Evolutionary conservation across 2,329 filamentous ascomycete genomes (phyloP).

Genomic region (Sporothrix luriei): DNA sequence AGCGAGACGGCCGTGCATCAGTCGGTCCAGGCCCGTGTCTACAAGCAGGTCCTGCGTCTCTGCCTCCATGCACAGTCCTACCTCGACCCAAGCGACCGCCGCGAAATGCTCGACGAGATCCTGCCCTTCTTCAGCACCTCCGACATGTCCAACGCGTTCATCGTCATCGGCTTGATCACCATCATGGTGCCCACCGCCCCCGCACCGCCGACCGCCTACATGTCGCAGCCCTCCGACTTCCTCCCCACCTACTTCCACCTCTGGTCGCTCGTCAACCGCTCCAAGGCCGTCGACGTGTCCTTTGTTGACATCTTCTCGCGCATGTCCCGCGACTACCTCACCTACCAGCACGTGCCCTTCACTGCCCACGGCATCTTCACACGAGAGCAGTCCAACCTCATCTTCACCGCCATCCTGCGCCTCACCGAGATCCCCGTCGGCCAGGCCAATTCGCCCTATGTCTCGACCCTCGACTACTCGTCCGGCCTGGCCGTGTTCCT

Average conservation of each 20-base stretch:
- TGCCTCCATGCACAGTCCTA: constrained; percentile 89
- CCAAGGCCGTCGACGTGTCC: constrained; percentile 80
- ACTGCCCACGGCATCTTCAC: constrained; percentile 89
- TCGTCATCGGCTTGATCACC: constrained; percentile 86
- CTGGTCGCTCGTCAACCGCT: constrained; percentile 91
- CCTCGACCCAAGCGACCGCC: constrained; percentile 85
- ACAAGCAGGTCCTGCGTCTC: constrained; percentile 77
- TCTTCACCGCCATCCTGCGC: constrained; percentile 88
- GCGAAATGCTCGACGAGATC: constrained; percentile 77
- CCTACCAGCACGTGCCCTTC: constrained; percentile 75
- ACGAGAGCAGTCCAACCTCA: constrained; percentile 83
- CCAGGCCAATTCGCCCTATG: constrained; percentile 89
- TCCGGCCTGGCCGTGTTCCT: constrained; percentile 83
- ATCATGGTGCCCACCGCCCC: constrained; percentile 83
- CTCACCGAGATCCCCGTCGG: constrained; percentile 95
- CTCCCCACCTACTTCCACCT: constrained; percentile 94
- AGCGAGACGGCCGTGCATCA: constrained; percentile 73
- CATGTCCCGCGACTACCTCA: constrained; percentile 79
- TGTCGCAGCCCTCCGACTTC: constrained; percentile 85
- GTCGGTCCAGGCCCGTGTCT: constrained; percentile 56
- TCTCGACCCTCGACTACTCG: constrained; percentile 76
- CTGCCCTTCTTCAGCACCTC: constrained; percentile 90
- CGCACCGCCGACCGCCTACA: constrained; percentile 67
- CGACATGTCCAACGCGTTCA: constrained; percentile 87
- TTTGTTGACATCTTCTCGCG: constrained; percentile 90